These are phyloP conservation scores for Ilyonectria robusta DNA, from an alignment of 2,329 filamentous ascomycete genomes.

Conservation along the genomic window DNA sequence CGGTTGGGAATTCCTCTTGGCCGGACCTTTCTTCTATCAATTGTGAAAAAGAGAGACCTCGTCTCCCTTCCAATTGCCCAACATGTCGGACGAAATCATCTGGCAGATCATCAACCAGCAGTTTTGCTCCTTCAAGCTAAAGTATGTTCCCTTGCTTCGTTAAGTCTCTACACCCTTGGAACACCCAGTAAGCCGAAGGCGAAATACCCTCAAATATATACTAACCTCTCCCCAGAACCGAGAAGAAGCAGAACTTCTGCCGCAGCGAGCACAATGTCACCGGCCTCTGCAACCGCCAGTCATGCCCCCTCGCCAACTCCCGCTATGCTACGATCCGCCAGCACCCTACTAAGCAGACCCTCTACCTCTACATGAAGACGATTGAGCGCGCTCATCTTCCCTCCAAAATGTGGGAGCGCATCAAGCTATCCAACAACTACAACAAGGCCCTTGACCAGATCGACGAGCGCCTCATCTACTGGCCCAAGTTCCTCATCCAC, in stretches of 20 bases:
- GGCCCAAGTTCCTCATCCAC: slow-evolving; percentile 92
- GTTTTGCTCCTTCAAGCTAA: slow-evolving; percentile 95
- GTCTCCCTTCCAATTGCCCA: slow-evolving; percentile 35
- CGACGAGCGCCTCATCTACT: slow-evolving; percentile 89
- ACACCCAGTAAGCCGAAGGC: background rate
- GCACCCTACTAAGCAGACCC: slow-evolving; percentile 82
- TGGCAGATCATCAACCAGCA: slow-evolving; percentile 98
- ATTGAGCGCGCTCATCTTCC: slow-evolving; percentile 91
- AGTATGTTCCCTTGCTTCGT: slow-evolving; percentile 65
- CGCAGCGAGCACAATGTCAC: slow-evolving; percentile 94
- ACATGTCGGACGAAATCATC: slow-evolving; percentile 94
- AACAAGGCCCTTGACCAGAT: slow-evolving; percentile 89
- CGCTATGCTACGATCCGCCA: slow-evolving; percentile 93
- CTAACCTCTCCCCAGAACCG: slow-evolving; percentile 70
- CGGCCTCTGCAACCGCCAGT: slow-evolving; percentile 87
- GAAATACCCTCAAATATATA: background rate
- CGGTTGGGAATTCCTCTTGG: background rate
- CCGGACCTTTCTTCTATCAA: background rate
- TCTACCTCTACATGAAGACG: slow-evolving; percentile 98
- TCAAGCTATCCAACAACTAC: slow-evolving; percentile 92
- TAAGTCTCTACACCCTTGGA: background rate
- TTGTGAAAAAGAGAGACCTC: slow-evolving; percentile 2
- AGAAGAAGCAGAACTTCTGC: slow-evolving; percentile 93
- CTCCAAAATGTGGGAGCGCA: slow-evolving; percentile 93
- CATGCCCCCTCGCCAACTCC: slow-evolving; percentile 91